Base-by-base conservation (phyloP, 2,329 filamentous ascomycete species). In the Monilinia fructigena region DNA sequence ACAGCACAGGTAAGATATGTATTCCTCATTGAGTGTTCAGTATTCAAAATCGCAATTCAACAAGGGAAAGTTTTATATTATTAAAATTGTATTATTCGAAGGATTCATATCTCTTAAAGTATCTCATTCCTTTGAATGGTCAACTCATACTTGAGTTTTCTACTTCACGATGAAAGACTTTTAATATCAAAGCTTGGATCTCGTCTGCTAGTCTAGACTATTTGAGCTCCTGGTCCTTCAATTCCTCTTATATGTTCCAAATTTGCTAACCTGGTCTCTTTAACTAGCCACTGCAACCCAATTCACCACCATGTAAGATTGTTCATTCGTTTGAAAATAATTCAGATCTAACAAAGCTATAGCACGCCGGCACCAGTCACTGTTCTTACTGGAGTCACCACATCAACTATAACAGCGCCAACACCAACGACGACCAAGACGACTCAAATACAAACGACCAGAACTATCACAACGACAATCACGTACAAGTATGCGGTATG, bases 361-460 rank as follows among this genome's bases (percentile, higher is more conserved):
- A 65, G 63, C 16, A 65, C 63, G 10, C 63, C 63, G 5, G 47
- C 55, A 31, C 63, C 48, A 61, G 48, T 65, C 10, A 65, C 63
- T 4, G 40, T 65, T 5, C 35, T 20, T 14, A 61, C 20, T 16
- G 63, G 63, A 14, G 2, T 65, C 35, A 65, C 55, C 20, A 65
- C 63, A n/a, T 28, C 52, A 7, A 53, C 63, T 5, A 45, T 61
- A 18, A 65, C 63, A 20, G 55, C 55, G 6, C 63, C 63, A 47
- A 65, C 63, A 12, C 63, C 55, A 23, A 65, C 63, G 26, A 38
- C 14, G 7, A 65, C 63, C 14, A 50, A 42, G 20, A 65, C 55
- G 4, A 61, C 45, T 8, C 55, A 35, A 2, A 61, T 48, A 23
- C 54, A 16, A 12, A 61, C 63, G 4, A 10, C 45, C 2, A 61